Conservation (phyloP, 179 eudicot species). For the Heliamphora pulchella region DNA sequence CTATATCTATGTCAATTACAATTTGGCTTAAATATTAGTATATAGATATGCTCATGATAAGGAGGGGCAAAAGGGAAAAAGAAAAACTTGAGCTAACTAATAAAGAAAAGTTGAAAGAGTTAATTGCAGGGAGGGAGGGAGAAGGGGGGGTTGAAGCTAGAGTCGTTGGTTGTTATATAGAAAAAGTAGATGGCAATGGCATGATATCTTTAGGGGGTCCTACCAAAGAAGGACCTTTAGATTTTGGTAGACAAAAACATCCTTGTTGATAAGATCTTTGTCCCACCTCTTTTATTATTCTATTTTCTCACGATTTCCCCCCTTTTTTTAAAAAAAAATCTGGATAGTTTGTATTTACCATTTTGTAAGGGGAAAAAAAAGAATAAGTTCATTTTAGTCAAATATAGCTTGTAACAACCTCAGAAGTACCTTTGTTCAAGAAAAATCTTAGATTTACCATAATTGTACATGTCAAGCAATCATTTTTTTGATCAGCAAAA, state of each 20-base stretch:
- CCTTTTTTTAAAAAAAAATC: background rate
- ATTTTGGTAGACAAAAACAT: slow-evolving; percentile 22
- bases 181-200: slow-evolving; percentile 16
- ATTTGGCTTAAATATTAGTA: background rate
- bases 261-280: slow-evolving; percentile 11
- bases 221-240: slow-evolving; percentile 16
- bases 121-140: background rate
- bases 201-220: slow-evolving; percentile 28
- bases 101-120: background rate
- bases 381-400: no score
- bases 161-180: slow-evolving; percentile 20
- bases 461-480: no score
- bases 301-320: no score
- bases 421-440: no score
- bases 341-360: no score
- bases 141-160: slow-evolving; percentile 11
- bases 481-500: no score
- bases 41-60: background rate
- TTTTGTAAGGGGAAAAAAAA: no score
- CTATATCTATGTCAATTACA: background rate
- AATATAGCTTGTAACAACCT: no score
- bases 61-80: background rate
- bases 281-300: background rate
- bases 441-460: no score
- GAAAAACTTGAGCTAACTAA: background rate